Percentiles rank a stretch among this genome's conserved stretches.
Evolutionary conservation across 108 stramenopile species (phyloP).

Genomic region (Skeletonema potamos): DNA sequence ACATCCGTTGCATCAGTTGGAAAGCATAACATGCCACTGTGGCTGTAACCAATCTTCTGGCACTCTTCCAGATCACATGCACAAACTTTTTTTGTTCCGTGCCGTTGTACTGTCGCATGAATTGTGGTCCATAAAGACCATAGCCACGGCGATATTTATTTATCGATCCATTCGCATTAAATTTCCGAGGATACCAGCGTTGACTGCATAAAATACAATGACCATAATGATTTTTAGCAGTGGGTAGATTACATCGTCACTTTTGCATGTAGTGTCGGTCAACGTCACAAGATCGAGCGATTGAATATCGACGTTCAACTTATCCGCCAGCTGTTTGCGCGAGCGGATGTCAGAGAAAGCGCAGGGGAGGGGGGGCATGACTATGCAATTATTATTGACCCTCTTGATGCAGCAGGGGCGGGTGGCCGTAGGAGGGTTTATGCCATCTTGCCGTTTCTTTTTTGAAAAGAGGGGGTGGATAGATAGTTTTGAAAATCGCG

Average conservation of each 20-base stretch:
- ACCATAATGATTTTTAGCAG: neutral
- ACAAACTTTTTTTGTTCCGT: neutral
- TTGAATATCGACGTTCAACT: neutral
- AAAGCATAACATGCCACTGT: too few species aligned
- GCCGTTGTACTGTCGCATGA: constrained; percentile 1
- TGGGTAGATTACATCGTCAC: neutral
- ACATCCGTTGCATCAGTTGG: too few species aligned
- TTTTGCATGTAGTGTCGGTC: too few species aligned
- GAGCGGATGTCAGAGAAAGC: neutral
- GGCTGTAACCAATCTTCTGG: too few species aligned
- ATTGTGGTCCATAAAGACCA: constrained; percentile 5
- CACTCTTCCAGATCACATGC: too few species aligned
- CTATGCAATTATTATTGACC: too few species aligned
- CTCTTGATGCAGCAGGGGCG: too few species aligned
- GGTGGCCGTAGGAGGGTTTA: too few species aligned
- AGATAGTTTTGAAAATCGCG: too few species aligned
- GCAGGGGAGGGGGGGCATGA: too few species aligned
- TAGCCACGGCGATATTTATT: neutral
- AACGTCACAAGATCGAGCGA: neutral
- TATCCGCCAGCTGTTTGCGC: neutral
- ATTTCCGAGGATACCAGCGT: neutral
- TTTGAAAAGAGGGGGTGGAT: too few species aligned
- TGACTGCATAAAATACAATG: neutral
- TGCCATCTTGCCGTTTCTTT: too few species aligned
- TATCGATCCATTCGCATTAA: neutral